Conservation (phyloP, 768 basidiomycete genomes). For the Rhodosporidiobolus sp. region DNA sequence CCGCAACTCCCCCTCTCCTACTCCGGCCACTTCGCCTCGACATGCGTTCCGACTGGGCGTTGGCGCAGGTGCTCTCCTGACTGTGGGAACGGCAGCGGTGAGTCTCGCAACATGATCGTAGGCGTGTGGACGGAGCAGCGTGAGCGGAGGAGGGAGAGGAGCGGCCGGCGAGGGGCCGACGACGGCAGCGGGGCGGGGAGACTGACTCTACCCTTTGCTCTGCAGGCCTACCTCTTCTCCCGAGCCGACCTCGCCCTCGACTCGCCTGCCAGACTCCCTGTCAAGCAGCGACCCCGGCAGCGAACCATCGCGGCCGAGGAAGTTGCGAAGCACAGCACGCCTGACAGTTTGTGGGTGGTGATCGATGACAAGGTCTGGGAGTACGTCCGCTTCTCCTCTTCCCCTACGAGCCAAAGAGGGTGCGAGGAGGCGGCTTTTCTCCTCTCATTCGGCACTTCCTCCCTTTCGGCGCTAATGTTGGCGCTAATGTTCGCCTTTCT, state of each 20-base stretch:
- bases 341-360: conserved; percentile 89
- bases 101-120: neutral
- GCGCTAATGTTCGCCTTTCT: neutral
- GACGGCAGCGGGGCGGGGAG: neutral
- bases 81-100: neutral
- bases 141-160: neutral
- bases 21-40: neutral
- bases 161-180: neutral
- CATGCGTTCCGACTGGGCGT: neutral
- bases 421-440: too few species aligned
- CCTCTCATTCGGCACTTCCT: too few species aligned
- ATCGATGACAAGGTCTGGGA: conserved; percentile 64
- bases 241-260: neutral
- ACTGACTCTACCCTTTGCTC: neutral
- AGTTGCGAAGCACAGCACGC: conserved; percentile 65
- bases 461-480: too few species aligned
- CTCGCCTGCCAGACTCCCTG: neutral
- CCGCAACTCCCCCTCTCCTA: neutral
- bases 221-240: conserved; percentile 2
- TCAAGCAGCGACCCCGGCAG: neutral
- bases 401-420: too few species aligned
- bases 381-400: neutral
- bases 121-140: too few species aligned
- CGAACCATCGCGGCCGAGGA: conserved; percentile 48
- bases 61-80: neutral